Conservation (phyloP, 345 rosid genomes). For the Linum lewisii region DNA sequence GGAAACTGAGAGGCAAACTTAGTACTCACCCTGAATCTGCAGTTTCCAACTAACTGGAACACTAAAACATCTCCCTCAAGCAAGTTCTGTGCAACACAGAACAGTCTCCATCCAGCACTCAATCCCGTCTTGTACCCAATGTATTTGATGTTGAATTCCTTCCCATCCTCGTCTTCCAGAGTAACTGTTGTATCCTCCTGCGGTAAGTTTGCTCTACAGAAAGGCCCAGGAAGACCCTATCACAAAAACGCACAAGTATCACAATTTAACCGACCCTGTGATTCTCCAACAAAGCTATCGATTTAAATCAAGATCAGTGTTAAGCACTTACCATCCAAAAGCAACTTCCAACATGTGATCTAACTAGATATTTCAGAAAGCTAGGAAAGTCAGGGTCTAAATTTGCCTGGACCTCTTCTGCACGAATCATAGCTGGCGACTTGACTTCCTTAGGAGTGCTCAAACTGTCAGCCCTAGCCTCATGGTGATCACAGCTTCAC, state of each 20-base stretch:
- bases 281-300: constrained; percentile 5
- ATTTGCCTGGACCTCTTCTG: constrained; percentile 54
- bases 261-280: not conserved
- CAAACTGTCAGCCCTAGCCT: constrained; percentile 13
- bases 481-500: constrained; percentile 31
- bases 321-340: constrained; percentile 51
- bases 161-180: constrained; percentile 56
- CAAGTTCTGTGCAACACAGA: constrained; percentile 55
- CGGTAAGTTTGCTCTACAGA: constrained; percentile 52
- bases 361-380: constrained; percentile 49
- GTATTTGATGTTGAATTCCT: constrained; percentile 39
- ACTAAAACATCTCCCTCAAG: constrained; percentile 72
- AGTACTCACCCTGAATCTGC: constrained; percentile 53
- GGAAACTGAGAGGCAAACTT: not conserved
- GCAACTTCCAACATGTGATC: constrained; percentile 61
- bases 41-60: constrained; percentile 54
- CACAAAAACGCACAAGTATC: constrained; percentile 1
- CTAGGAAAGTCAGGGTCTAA: constrained; percentile 45
- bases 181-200: constrained; percentile 34
- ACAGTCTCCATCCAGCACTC: constrained; percentile 93
- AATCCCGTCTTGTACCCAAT: constrained; percentile 62
- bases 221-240: constrained; percentile 75
- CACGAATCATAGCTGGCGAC: constrained; percentile 43
- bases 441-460: constrained; percentile 20
- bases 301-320: not conserved